Evolutionary conservation across 495 filamentous ascomycete genomes (phyloP), one percentile per base, ranked within the genome.

Genomic region (Viridothelium virens): DNA sequence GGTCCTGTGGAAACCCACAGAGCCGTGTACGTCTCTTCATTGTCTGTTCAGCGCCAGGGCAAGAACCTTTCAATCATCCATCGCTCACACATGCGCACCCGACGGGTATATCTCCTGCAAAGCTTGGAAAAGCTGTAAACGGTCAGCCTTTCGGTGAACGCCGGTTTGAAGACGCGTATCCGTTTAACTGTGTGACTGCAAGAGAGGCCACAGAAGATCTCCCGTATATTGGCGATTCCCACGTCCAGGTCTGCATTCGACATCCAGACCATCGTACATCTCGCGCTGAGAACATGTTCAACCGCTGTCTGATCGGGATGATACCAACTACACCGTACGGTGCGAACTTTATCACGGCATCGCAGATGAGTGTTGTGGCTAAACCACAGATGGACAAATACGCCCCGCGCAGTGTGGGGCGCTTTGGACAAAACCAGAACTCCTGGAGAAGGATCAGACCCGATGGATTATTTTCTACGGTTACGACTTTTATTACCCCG

Each of bases 1-100:
- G 86, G 86, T 86, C 81, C 2, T 84, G 81, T 69, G 87, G 88
- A 16, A 81, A 82, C 14, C 75, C 84, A 0, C 89, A 92, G 74
- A 73, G 70, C 39, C 79, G 89, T 16, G 83, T 77, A 14, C 79
- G 90, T 16, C 71, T 92, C 0, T 89, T 92, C 69, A 78, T 91
- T 9, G 78, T 77, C 38, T 83, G 89, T 50, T 80, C 88, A 33
- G 87, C 86, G 7, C 85, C 88, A 0, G 86, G 85, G 0, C 71
- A 84, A 3, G 73, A 66, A 10, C 79, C 87, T 9, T 79, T 85
- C 0, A 71, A 77, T 2, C 75, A 75, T 11, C 89, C 89, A 2
- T 56, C 74, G 2, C 76, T 79, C 2, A 87, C 89, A 1, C 89
- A 92, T 68, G 80, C 80, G 0, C 83, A 81, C 63, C 70, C 70